Conservation (phyloP, 148 eudicot species). For the Rheum nobile region DNA sequence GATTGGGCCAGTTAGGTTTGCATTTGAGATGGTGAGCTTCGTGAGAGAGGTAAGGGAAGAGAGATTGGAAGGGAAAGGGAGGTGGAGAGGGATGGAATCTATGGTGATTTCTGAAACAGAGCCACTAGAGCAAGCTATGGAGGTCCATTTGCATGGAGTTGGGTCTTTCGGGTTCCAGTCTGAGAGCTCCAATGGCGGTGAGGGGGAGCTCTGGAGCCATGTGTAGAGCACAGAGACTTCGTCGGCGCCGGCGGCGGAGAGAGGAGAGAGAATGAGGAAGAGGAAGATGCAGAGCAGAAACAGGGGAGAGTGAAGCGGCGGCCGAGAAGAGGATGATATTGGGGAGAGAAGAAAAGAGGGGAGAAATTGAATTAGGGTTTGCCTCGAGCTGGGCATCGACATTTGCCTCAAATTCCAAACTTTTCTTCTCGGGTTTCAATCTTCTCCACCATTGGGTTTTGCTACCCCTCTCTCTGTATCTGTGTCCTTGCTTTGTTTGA, state of each 20-base stretch:
- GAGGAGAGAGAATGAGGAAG: conserved; percentile 11
- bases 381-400: conserved; percentile 41
- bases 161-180: conserved; percentile 28
- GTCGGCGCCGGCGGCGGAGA: conserved; percentile 3
- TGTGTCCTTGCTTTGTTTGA: conserved; percentile 24
- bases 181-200: conserved; percentile 18
- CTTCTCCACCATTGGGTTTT: conserved; percentile 6
- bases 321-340: conserved; percentile 2
- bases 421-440: conserved; percentile 25
- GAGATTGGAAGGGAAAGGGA: conserved; percentile 32
- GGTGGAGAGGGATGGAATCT: conserved; percentile 25
- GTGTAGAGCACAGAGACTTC: conserved; percentile 29
- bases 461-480: conserved; percentile 14
- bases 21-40: conserved; percentile 26
- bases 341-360: not conserved
- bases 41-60: conserved; percentile 25
- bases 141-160: conserved; percentile 42
- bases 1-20: conserved; percentile 46
- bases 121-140: conserved; percentile 22
- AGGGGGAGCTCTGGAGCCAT: conserved; percentile 25
- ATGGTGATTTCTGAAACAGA: conserved; percentile 33
- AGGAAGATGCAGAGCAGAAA: conserved; percentile 7
- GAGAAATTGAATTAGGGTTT: not conserved
- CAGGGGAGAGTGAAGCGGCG: not conserved
- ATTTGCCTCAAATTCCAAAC: conserved; percentile 50